Base-by-base conservation (phyloP, 345 rosid species). In the Physaria fendleri region DNA sequence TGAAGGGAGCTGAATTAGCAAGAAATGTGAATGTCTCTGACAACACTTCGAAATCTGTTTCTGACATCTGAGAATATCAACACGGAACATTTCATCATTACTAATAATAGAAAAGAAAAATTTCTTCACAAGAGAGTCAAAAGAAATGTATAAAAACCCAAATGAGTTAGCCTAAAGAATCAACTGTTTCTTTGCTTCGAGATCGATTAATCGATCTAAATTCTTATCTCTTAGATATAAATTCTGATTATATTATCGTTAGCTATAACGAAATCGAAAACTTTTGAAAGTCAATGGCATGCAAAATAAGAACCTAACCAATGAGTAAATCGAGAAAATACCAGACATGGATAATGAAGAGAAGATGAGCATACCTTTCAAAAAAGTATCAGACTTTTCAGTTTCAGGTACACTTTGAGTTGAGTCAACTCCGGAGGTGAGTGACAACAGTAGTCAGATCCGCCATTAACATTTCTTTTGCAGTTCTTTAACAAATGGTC, bases 1-100 rank as follows among this genome's bases (percentile, higher is more conserved):
- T 72, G 64, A 93, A 93, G 8, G 97, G 94, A 71, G 81, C 83
- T 47, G 94, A 84, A 57, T 64, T 65, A 59, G 78, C 78, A 11
- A 78, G 72, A 69, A 79, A 84, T 33, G 97, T 93, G 61, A 84
- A 82, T 35, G 83, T 87, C 75, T 78, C 87, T 45, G 53, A 56
- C 45, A 83, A 3, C 6, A 57, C 68, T 51, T 68, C 65, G 62
- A 53, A 46, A 35, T 73, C 74, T 64, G 65, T 74, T 48, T 29
- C 80, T 59, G 64, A 74, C 57, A 52, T 77, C 46, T 69, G 38
- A 29, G 1, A 4, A 32, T 17, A 1, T 58, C 44, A 49, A n/a
- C 22, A 65, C 8, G 1, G 1, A 20, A 5, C 58, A 55, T 16
- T 37, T 29, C n/a, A 52, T 11, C 41, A 21, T 49, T n/a, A 39